Base-by-base conservation (phyloP, 73 alveolate genomes). In the Halteria grandinella region DNA sequence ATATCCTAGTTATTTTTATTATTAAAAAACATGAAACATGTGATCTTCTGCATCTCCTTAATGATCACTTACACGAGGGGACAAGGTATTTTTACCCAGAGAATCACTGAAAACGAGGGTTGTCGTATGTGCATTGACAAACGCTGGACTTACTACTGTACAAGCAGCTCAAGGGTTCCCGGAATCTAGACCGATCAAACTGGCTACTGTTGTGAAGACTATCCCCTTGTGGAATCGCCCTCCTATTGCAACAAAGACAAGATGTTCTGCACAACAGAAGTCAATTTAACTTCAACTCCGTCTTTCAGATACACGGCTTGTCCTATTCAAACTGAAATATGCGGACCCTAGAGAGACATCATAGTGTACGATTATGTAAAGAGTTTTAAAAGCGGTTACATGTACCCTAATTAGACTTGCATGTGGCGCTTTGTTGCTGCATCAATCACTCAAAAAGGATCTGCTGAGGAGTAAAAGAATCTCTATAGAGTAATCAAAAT, bases 401-500 rank as follows among this genome's bases (percentile, higher is more conserved):
- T 60, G 37, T 15, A 29, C 24, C 7, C 14, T 5, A 10, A 2
- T 7, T 21, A 60, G 1, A 23, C 58, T 7, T 60, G 77, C 34
- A 3, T 39, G 59, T 60, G 77, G 77, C 12, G 77, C 21, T 60
- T 60, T 40, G 29, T 60, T 17, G 32, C 59, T 6, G 59, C 24
- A 24, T n/a, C n/a, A n/a, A n/a, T n/a, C n/a, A n/a, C n/a, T n/a
- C n/a, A n/a, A n/a, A n/a, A n/a, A n/a, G n/a, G n/a, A n/a, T n/a
- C n/a, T 18, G 59, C 40, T 25, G 23, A 37, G 17, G 7, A 7
- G 77, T 40, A 15, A 36, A 60, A 8, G 44, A 40, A 2, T 40
- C 57, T n/a, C n/a, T 55, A 36, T 60, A 36, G 41, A n/a, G n/a
- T n/a, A n/a, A 10, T 60, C 1, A 36, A 25, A 60, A 60, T 60